Conservation (phyloP, 1,139 yeast species). For the Debaryomycetaceae sp. region DNA sequence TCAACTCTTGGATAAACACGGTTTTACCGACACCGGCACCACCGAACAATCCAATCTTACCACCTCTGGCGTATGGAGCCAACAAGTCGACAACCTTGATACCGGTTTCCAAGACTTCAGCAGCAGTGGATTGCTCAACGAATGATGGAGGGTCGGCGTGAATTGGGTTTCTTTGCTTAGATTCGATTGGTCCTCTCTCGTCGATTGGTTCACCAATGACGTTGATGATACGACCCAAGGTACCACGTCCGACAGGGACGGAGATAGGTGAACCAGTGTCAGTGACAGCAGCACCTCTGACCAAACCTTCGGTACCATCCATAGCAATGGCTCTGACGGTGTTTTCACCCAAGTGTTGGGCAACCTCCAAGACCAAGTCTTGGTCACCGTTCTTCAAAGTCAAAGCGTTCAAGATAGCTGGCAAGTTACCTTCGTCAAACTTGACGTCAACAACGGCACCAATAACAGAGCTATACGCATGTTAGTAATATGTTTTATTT, state of each 20-base stretch:
- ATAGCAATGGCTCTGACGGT: constrained; percentile 99
- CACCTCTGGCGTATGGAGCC: constrained; percentile 99
- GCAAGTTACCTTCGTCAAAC: constrained; percentile 95
- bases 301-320: constrained; percentile 99
- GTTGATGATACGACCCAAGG: constrained; percentile 97
- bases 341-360: constrained; percentile 99
- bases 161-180: constrained; percentile 92
- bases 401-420: constrained; percentile 96
- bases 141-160: constrained; percentile 97
- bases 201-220: constrained; percentile 99
- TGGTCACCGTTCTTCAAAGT: constrained; percentile 72
- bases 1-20: constrained; percentile 98
- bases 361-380: constrained; percentile 90
- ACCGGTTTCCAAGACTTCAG: constrained; percentile 99
- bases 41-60: constrained; percentile 99
- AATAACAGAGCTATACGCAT: constrained; percentile 75
- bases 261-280: constrained; percentile 99
- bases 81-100: constrained; percentile 98
- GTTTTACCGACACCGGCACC: constrained; percentile 99
- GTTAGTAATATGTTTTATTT: constrained; percentile 21
- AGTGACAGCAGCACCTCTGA: constrained; percentile 87
- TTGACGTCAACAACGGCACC: constrained; percentile 99
- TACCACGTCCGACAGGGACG: constrained; percentile 98
- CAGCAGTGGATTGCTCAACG: constrained; percentile 95
- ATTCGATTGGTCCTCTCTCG: constrained; percentile 97